Percentiles rank a stretch among this genome's conserved stretches.
Evolutionary conservation across 208 protist genomes (phyloP).

Genomic region (Trypanosoma avium): DNA sequence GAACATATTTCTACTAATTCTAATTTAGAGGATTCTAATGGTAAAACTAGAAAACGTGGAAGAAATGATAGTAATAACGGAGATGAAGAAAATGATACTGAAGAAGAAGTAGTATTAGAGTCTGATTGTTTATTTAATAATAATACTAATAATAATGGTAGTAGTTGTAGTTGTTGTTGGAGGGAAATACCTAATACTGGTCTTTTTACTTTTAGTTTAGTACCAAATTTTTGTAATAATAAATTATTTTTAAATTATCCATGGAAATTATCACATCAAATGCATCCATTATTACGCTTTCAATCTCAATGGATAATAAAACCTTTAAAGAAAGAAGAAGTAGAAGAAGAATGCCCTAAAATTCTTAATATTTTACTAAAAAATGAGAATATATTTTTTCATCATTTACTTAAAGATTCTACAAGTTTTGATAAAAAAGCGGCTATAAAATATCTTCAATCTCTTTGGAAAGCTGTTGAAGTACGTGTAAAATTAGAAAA

Average conservation of each 20-base stretch:
- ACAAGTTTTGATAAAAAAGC: constrained; percentile 28
- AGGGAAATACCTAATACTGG: constrained; percentile 65
- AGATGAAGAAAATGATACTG: constrained; percentile 7
- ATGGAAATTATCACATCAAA: constrained; percentile 26
- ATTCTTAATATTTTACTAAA: constrained; percentile 1
- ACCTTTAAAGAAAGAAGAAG: not conserved
- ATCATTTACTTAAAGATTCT: constrained; percentile 17
- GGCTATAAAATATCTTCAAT: constrained; percentile 61
- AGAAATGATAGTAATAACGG: not conserved
- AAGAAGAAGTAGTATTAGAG: constrained; percentile 23
- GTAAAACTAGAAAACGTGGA: not conserved
- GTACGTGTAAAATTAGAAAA: constrained; percentile 59
- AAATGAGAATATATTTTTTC: constrained; percentile 12
- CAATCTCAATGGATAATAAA: constrained; percentile 44
- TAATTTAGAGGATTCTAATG: not conserved
- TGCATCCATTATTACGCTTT: constrained; percentile 46
- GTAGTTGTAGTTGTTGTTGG: constrained; percentile 40
- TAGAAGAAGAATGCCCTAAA: constrained; percentile 1
- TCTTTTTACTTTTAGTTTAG: constrained; percentile 38
- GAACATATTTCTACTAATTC: constrained; percentile 29
- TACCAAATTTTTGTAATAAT: constrained; percentile 7
- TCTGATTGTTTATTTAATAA: not conserved
- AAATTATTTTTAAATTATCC: constrained; percentile 29
- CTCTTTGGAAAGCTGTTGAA: constrained; percentile 67
- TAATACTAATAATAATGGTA: constrained; percentile 14